Evolutionary conservation across 345 rosid species (phyloP), one percentile per base, ranked within the genome.

Genomic region (Hevea brasiliensis): DNA sequence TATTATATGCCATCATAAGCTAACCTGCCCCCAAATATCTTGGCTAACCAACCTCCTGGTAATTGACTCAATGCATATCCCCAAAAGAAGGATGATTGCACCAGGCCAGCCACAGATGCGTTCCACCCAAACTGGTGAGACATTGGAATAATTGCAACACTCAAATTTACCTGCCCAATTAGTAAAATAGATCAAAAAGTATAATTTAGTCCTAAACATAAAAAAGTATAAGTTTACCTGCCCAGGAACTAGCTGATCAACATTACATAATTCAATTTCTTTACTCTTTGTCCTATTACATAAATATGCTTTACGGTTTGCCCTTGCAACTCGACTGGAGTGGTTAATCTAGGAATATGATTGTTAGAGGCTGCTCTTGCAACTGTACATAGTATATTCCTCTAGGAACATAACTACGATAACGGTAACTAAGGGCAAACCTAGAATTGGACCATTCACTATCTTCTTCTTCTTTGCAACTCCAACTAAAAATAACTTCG

Each of bases 21-120:
- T 76, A 74, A 94, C 98, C 98, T 89, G 68, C 98, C 98, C 26
- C 97, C 98, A 67, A 92, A 89, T 74, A 86, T 77, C 88, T 90
- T 94, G 66, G 98, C 77, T 72, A 92, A 91, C 98, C 97, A 94
- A 61, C 97, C 97, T 23, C 97, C 97, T 20, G 97, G 97, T 82
- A 90, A 85, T 79, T 94, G 98, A 74, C 97, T 94, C 87, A 94
- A 77, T 0, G 98, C 97, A 79, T 94, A 94, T 27, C 97, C 98
- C 96, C 93, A 92, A 73, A 94, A 94, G 88, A 94, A 94, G 0
- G 97, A 94, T 1, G 98, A 94, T 80, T 92, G 97, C 67, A 92
- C 98, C 79, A 90, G 77, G 1, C 98, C 98, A 6, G 97, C 97
- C 44, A 83, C 80, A 3, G 98, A 87, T 40, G 97, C 76, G 83